Evolutionary conservation across 192 early-diverging fungal species (phyloP), one percentile per base, ranked within the genome.

Genomic region (Mortierella claussenii): DNA sequence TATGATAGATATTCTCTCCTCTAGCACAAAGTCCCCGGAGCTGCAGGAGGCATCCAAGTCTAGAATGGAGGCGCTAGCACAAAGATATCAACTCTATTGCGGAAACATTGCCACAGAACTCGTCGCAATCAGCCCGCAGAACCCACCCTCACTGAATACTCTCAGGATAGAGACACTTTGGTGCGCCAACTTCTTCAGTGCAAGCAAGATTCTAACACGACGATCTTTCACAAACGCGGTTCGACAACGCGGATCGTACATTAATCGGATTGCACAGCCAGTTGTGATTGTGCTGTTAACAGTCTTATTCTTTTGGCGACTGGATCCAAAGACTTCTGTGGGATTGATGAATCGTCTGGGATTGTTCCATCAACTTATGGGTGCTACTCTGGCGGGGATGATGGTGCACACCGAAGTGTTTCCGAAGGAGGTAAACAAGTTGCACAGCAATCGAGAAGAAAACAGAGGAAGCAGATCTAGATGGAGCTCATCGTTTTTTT

Each of bases 351-450:
- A 65, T 67, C 73, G 73, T 7, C 48, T 76, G 30, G 73, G 73
- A 61, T 36, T 76, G 53, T 30, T 76, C 24, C 73, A 76, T 13
- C 73, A 76, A n/a, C n/a, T n/a, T n/a, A n/a, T n/a, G n/a, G n/a
- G n/a, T n/a, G n/a, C n/a, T n/a, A n/a, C n/a, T n/a, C n/a, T n/a
- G n/a, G n/a, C n/a, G n/a, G n/a, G n/a, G n/a, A n/a, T n/a, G n/a
- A n/a, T n/a, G n/a, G n/a, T n/a, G n/a, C n/a, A n/a, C n/a, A n/a
- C n/a, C n/a, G n/a, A n/a, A n/a, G n/a, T n/a, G n/a, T n/a, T n/a
- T n/a, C n/a, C n/a, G n/a, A n/a, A n/a, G n/a, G n/a, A n/a, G n/a
- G n/a, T n/a, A n/a, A n/a, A n/a, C n/a, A n/a, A n/a, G n/a, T n/a
- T n/a, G n/a, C n/a, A n/a, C n/a, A n/a, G n/a, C 37, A 40, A 13